phyloP scores from a whole-genome alignment of 768 basidiomycete genomes.

The Mrakia frigida region DNA sequence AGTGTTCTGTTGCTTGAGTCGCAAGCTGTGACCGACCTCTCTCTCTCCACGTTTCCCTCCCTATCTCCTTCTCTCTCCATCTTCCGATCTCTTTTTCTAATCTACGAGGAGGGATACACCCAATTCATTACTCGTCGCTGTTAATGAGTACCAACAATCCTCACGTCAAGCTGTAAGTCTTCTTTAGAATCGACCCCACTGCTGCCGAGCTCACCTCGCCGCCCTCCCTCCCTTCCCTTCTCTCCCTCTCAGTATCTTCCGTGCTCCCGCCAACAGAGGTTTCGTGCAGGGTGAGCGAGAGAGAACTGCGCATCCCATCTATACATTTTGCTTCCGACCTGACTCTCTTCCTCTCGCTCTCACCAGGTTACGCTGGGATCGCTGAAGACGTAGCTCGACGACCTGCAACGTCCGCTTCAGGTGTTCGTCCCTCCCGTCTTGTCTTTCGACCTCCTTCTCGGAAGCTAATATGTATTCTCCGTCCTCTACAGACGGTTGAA shows the following conservation, averaged over 20 bases:
- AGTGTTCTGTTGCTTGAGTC: too few relatives aligned
- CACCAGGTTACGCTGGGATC: slow-evolving; percentile 21
- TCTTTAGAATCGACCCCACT: neutral
- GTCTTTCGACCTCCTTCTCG: neutral
- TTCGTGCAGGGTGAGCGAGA: slow-evolving; percentile 21
- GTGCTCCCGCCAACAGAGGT: slow-evolving; percentile 24
- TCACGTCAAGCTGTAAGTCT: slow-evolving; percentile 3
- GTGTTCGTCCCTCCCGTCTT: neutral
- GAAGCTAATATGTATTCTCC: neutral
- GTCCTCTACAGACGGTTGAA: slow-evolving; percentile 19
- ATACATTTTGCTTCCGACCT: neutral
- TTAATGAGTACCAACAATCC: slow-evolving; percentile 20
- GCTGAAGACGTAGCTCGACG: neutral
- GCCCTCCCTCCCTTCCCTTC: neutral
- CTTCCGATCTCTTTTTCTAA: neutral
- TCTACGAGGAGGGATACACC: too few relatives aligned
- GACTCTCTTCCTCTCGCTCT: neutral
- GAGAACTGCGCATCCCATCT: neutral
- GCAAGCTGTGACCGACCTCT: too few relatives aligned
- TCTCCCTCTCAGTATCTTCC: slow-evolving; percentile 1
- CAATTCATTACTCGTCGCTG: too few relatives aligned
- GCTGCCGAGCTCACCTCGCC: neutral
- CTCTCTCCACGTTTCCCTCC: too few relatives aligned
- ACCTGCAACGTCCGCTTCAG: neutral
- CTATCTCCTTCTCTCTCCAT: neutral